These are phyloP conservation scores for Aspergillus eucalypticola DNA, from an alignment of 2,329 filamentous ascomycete species.

Conservation along the genomic window DNA sequence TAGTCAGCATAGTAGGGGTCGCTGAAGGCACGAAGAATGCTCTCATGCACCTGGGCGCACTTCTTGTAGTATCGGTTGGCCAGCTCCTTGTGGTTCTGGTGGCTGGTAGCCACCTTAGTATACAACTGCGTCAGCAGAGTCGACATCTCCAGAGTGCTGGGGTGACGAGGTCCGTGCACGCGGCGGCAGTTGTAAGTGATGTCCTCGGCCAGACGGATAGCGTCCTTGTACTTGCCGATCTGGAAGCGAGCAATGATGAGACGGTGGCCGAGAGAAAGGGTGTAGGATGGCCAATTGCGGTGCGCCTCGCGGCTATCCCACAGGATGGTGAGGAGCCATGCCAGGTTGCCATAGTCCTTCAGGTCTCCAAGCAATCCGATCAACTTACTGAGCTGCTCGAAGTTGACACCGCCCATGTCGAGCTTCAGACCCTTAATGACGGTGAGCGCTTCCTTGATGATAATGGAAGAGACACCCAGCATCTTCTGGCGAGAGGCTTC, in stretches of 20 bases:
- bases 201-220: slow-evolving; percentile 53
- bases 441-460: slow-evolving; percentile 44
- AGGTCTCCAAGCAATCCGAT: slow-evolving; percentile 48
- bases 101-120: slow-evolving; percentile 41
- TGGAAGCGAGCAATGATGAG: slow-evolving; percentile 54
- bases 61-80: slow-evolving; percentile 44
- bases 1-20: slow-evolving; percentile 34
- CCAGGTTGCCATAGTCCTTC: slow-evolving; percentile 46
- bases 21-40: slow-evolving; percentile 37
- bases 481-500: slow-evolving; percentile 42
- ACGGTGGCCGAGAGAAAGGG: slow-evolving; percentile 53
- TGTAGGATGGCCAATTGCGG: slow-evolving; percentile 41
- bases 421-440: slow-evolving; percentile 44
- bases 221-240: slow-evolving; percentile 46
- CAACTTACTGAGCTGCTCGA: slow-evolving; percentile 46
- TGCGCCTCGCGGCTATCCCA: slow-evolving; percentile 51
- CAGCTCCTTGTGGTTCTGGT: slow-evolving; percentile 37
- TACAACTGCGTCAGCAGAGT: slow-evolving; percentile 54
- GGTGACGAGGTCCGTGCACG: slow-evolving; percentile 51
- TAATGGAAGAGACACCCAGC: slow-evolving; percentile 41
- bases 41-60: slow-evolving; percentile 39
- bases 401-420: slow-evolving; percentile 44
- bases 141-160: slow-evolving; percentile 51
- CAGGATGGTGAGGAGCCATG: slow-evolving; percentile 44
- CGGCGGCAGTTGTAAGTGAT: slow-evolving; percentile 58